Percentiles rank a stretch among this genome's conserved stretches.
Conservation (phyloP, 208 protist species). For the Wallacemonas rigidus region DNA sequence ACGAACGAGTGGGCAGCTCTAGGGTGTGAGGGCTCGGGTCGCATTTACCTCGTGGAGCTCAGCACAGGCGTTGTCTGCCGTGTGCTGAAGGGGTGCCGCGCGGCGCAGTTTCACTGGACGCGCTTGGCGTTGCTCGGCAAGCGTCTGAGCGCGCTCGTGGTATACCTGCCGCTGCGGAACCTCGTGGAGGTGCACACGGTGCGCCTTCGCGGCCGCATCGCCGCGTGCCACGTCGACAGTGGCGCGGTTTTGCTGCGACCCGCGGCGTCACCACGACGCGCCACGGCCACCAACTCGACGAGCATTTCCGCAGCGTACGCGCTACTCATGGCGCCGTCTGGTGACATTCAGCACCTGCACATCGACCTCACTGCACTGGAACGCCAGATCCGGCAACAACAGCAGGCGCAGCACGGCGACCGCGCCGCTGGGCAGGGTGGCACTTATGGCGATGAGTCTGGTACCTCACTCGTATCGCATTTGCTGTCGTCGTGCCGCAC, state of each 20-base stretch:
- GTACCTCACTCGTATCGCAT: no score
- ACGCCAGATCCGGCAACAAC: neutral
- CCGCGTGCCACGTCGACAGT: conserved; percentile 56
- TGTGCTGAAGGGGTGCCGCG: conserved; percentile 73
- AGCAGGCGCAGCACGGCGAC: neutral
- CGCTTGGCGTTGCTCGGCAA: conserved; percentile 32
- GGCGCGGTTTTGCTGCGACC: conserved; percentile 57
- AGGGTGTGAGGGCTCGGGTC: conserved; percentile 41
- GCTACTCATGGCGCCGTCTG: conserved; percentile 27
- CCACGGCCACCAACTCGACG: neutral
- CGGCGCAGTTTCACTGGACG: conserved; percentile 75
- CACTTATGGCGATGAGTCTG: no score
- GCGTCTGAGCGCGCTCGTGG: conserved; percentile 55
- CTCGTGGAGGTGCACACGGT: conserved; percentile 74
- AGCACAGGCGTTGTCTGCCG: conserved; percentile 43
- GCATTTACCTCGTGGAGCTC: conserved; percentile 73
- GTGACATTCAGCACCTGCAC: conserved; percentile 20
- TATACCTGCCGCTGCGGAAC: conserved; percentile 72
- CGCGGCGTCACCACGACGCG: neutral
- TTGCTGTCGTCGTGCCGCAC: conserved; percentile 31
- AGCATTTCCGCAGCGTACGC: neutral
- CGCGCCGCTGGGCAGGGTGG: no score
- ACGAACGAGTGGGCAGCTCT: conserved; percentile 71
- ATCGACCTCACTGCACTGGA: conserved; percentile 19
- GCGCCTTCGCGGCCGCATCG: conserved; percentile 51